These are phyloP conservation scores for Epicoccum sorghinum DNA, from an alignment of 2,329 filamentous ascomycete genomes.

Conservation along the genomic window DNA sequence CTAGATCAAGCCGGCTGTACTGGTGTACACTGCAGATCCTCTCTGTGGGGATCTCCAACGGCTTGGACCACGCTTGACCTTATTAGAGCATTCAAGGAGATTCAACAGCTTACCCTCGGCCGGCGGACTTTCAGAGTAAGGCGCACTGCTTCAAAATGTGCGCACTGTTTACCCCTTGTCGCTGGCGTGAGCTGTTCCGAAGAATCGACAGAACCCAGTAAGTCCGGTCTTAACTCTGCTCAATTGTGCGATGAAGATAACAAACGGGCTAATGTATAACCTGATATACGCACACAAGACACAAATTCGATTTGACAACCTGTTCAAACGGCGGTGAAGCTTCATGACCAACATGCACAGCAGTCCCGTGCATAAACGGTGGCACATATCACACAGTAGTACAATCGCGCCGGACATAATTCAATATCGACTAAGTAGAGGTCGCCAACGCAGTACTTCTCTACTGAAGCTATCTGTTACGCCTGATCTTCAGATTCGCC, in stretches of 20 bases:
- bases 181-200: neutral
- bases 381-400: neutral
- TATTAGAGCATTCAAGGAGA: neutral
- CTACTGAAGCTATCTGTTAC: neutral
- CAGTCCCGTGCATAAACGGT: neutral
- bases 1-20: neutral
- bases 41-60: conserved; percentile 2
- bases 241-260: too few relatives aligned
- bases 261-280: too few relatives aligned
- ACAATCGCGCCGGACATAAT: neutral
- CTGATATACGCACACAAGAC: neutral
- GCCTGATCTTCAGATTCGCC: neutral
- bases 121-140: neutral
- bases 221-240: conserved; percentile 1
- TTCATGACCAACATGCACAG: neutral
- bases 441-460: neutral
- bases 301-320: neutral
- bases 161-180: neutral
- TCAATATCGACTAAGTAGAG: neutral
- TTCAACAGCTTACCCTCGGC: neutral
- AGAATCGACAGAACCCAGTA: neutral
- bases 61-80: neutral
- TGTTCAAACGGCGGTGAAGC: conserved; percentile 1
- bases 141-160: neutral
- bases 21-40: conserved; percentile 10